Percentiles rank a stretch among this genome's conserved stretches.
Conservation (phyloP, 306 rosid genomes). For the Phaseolus lunatus region DNA sequence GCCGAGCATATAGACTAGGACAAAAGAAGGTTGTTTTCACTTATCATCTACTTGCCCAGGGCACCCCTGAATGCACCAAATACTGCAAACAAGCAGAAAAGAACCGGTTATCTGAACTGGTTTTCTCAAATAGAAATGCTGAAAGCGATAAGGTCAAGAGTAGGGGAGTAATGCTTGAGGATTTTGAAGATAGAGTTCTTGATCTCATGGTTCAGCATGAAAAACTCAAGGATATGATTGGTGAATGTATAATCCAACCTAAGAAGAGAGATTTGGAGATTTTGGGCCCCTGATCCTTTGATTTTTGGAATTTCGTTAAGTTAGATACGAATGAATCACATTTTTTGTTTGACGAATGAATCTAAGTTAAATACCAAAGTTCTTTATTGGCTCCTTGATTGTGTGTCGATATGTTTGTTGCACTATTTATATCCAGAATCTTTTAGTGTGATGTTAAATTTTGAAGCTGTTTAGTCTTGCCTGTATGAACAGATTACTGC, state of each 20-base stretch:
- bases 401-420: no score
- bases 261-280: slow-evolving; percentile 36
- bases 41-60: slow-evolving; percentile 46
- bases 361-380: background rate
- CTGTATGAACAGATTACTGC: no score
- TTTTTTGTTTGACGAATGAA: background rate
- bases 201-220: slow-evolving; percentile 41
- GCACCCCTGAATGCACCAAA: slow-evolving; percentile 35
- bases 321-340: background rate
- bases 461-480: no score
- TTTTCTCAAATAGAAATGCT: slow-evolving; percentile 36
- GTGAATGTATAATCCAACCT: slow-evolving; percentile 16
- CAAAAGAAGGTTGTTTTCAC: slow-evolving; percentile 49
- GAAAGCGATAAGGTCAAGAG: slow-evolving; percentile 9
- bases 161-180: slow-evolving; percentile 14
- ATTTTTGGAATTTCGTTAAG: background rate
- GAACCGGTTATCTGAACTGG: slow-evolving; percentile 47
- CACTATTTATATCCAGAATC: background rate
- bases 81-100: slow-evolving; percentile 45
- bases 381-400: slow-evolving; percentile 3
- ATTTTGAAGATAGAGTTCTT: slow-evolving; percentile 48
- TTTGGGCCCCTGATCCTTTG: background rate
- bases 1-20: slow-evolving; percentile 52
- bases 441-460: background rate
- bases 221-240: slow-evolving; percentile 47